Conservation (phyloP, 371 early-diverging fungal genomes). For the Apophysomyces variabilis region DNA sequence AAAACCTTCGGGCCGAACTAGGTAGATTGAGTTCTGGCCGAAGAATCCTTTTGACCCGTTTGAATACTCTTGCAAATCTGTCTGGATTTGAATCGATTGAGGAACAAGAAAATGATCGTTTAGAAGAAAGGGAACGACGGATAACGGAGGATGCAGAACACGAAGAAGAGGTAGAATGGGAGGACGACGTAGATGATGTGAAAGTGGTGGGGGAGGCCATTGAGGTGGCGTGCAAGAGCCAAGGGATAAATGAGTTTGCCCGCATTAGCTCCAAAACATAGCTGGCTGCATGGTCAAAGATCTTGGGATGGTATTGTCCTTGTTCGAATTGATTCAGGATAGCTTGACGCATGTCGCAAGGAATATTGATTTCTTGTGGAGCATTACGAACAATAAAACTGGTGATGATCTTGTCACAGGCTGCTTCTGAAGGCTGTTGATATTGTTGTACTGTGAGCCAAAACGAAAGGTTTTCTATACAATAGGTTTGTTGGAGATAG, state of each 20-base stretch:
- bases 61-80: neutral
- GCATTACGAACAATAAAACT: conserved; percentile 37
- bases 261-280: conserved; percentile 43
- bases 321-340: conserved; percentile 30
- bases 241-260: conserved; percentile 46
- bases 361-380: conserved; percentile 51
- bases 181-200: neutral
- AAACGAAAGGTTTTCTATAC: conserved; percentile 42
- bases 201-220: neutral
- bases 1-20: conserved; percentile 1
- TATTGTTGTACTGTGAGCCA: conserved; percentile 40
- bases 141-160: neutral
- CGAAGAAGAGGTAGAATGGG: neutral
- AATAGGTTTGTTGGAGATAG: conserved; percentile 41
- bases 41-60: neutral
- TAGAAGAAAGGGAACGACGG: conserved; percentile 3
- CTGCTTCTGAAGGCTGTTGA: conserved; percentile 21
- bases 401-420: conserved; percentile 34
- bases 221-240: conserved; percentile 9
- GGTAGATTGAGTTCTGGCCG: neutral
- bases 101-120: neutral
- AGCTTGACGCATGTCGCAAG: conserved; percentile 36
- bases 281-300: conserved; percentile 34
- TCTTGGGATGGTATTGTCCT: conserved; percentile 41
- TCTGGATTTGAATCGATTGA: neutral